Evolutionary conservation across 23 red algal genomes (phyloP).

Genomic region (Agarophyton chilense): DNA sequence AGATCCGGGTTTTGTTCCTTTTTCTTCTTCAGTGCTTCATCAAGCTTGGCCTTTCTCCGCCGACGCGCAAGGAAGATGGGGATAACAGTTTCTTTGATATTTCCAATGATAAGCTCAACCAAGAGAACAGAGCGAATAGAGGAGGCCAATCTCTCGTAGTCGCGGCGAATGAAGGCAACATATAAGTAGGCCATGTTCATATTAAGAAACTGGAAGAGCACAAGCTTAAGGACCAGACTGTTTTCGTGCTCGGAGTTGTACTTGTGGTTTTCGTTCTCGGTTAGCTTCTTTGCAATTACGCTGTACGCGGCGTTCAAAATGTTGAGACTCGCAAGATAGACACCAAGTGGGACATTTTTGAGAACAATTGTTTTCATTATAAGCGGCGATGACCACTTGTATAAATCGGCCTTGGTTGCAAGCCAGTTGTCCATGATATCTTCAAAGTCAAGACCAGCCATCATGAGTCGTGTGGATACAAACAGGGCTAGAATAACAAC

Average conservation of each 20-base stretch:
- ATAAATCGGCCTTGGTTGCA: constrained; percentile 40
- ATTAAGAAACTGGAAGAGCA: constrained; percentile 86
- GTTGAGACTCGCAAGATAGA: constrained; percentile 74
- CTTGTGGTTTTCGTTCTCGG: constrained; percentile 88
- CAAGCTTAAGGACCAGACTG: constrained; percentile 84
- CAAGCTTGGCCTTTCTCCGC: constrained; percentile 67
- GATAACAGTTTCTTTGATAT: constrained; percentile 82
- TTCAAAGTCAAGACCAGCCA: constrained; percentile 75
- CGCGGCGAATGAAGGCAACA: constrained; percentile 77
- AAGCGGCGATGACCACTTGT: constrained; percentile 67
- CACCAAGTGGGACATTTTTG: constrained; percentile 68
- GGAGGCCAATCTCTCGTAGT: constrained; percentile 62
- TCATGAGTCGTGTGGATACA: constrained; percentile 72
- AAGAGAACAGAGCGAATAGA: constrained; percentile 76
- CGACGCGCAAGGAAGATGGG: constrained; percentile 46
- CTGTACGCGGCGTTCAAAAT: constrained; percentile 65
- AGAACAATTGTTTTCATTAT: constrained; percentile 72
- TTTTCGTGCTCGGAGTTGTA: constrained; percentile 82
- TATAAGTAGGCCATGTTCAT: constrained; percentile 92
- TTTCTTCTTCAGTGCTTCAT: constrained; percentile 68
- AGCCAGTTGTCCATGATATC: constrained; percentile 66
- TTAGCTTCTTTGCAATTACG: constrained; percentile 70
- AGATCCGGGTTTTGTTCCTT: constrained; percentile 77
- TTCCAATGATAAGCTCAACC: constrained; percentile 76
- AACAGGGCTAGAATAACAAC: constrained; percentile 59